Conservation (phyloP, 306 rosid genomes). For the Vicia sativa region DNA sequence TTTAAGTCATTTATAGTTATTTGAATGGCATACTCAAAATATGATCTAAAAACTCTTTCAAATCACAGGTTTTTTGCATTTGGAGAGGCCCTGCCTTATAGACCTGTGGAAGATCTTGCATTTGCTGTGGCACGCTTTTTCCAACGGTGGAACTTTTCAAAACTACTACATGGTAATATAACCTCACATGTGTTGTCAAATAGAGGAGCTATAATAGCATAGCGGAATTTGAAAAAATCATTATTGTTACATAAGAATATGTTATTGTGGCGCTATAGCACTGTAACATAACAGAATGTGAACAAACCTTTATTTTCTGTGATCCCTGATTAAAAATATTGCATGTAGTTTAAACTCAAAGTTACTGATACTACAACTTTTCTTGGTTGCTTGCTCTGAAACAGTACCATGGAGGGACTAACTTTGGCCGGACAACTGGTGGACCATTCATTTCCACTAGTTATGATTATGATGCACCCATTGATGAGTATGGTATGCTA, state of each 20-base stretch:
- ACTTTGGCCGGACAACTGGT: conserved; percentile 74
- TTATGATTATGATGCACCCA: conserved; percentile 94
- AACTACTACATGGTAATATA: conserved; percentile 88
- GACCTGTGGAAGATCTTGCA: conserved; percentile 92
- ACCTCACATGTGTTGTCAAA: conserved; percentile 7
- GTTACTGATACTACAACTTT: conserved; percentile 29
- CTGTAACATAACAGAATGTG: background rate
- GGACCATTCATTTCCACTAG: conserved; percentile 90
- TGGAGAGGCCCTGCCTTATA: conserved; percentile 77
- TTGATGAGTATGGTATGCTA: conserved; percentile 90
- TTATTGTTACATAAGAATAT: background rate
- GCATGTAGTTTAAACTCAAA: conserved; percentile 20
- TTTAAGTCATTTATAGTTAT: conserved; percentile 2
- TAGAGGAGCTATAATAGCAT: background rate
- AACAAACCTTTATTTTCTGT: background rate
- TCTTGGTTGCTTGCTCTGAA: conserved; percentile 43
- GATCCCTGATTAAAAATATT: too few species aligned
- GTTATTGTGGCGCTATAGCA: background rate
- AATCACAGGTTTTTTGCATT: conserved; percentile 69
- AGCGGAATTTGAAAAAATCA: background rate
- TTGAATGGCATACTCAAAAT: conserved; percentile 19
- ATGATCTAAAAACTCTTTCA: background rate
- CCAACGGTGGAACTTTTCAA: conserved; percentile 95
- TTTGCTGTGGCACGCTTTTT: conserved; percentile 89
- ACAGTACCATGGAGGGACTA: conserved; percentile 98